These are phyloP conservation scores for Tolypocladium amazonense DNA, from an alignment of 2,329 filamentous ascomycete species.

Conservation along the genomic window DNA sequence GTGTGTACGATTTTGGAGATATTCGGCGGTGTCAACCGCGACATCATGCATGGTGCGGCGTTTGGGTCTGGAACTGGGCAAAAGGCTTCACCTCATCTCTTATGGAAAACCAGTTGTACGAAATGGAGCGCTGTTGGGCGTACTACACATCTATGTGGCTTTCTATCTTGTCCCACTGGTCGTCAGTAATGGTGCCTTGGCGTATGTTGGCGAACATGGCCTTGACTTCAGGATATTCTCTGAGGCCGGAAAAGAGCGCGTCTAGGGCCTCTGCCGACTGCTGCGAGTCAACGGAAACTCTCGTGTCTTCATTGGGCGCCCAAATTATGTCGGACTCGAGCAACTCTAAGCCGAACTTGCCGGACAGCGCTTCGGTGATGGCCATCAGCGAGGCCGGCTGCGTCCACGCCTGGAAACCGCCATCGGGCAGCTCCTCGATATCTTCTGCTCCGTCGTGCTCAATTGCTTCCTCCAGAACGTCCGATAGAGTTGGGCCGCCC, in stretches of 20 bases:
- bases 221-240: constrained; percentile 64
- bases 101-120: constrained; percentile 8
- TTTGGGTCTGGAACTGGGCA: constrained; percentile 1
- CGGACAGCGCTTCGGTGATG: constrained; percentile 39
- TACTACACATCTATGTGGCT: constrained; percentile 39
- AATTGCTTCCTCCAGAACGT: constrained; percentile 71
- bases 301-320: constrained; percentile 72
- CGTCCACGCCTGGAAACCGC: constrained; percentile 51
- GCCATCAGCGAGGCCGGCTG: constrained; percentile 21
- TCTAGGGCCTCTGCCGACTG: constrained; percentile 46
- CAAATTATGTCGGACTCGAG: constrained; percentile 74
- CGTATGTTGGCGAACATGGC: constrained; percentile 66
- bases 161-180: constrained; percentile 42
- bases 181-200: constrained; percentile 38
- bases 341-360: constrained; percentile 54
- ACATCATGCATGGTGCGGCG: constrained; percentile 3
- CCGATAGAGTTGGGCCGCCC: constrained; percentile 47
- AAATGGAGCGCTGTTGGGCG: constrained; percentile 8
- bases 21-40: not conserved
- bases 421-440: constrained; percentile 56
- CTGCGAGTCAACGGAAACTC: constrained; percentile 49
- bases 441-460: constrained; percentile 70
- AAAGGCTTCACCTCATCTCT: constrained; percentile 7
- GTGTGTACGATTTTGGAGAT: constrained; percentile 3
- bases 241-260: constrained; percentile 46